phyloP scores from a whole-genome alignment of 75 land plant genomes.

The Selaginella moellendorffii region DNA sequence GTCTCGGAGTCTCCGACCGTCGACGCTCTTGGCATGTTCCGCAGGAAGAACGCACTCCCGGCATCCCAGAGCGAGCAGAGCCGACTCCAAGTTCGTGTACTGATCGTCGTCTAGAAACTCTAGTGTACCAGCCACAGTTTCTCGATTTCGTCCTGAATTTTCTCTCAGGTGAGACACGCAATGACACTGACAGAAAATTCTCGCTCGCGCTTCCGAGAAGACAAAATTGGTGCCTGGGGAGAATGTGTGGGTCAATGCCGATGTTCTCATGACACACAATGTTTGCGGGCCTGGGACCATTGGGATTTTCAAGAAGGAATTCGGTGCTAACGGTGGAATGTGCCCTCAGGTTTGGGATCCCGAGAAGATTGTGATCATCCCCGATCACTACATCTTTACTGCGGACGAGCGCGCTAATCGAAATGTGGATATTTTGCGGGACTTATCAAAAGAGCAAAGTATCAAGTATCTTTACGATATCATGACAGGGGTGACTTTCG shows the following conservation, averaged over 20 bases:
- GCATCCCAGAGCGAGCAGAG: slow-evolving; percentile 81
- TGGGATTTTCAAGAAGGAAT: slow-evolving; percentile 87
- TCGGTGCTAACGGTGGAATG: slow-evolving; percentile 80
- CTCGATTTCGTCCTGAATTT: no score
- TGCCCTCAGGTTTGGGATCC: slow-evolving; percentile 51
- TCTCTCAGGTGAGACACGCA: slow-evolving; percentile 56
- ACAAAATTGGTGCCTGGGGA: slow-evolving; percentile 61
- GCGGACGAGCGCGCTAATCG: no score
- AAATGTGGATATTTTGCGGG: no score
- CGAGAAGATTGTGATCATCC: slow-evolving; percentile 86
- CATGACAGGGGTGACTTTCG: slow-evolving; percentile 67
- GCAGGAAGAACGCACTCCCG: no score
- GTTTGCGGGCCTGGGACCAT: slow-evolving; percentile 95
- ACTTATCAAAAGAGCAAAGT: no score
- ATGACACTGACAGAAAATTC: slow-evolving; percentile 97
- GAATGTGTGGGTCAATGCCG: slow-evolving; percentile 93
- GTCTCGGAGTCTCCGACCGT: no score
- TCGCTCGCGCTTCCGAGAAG: slow-evolving; percentile 65
- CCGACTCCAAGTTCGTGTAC: slow-evolving; percentile 79
- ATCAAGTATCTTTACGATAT: slow-evolving; percentile 94
- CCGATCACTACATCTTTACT: slow-evolving; percentile 94
- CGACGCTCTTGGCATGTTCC: no score
- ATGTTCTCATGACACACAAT: slow-evolving; percentile 91
- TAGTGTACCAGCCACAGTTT: no score
- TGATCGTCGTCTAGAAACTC: no score